Conservation (phyloP, 345 rosid genomes). For the Salix udensis region DNA sequence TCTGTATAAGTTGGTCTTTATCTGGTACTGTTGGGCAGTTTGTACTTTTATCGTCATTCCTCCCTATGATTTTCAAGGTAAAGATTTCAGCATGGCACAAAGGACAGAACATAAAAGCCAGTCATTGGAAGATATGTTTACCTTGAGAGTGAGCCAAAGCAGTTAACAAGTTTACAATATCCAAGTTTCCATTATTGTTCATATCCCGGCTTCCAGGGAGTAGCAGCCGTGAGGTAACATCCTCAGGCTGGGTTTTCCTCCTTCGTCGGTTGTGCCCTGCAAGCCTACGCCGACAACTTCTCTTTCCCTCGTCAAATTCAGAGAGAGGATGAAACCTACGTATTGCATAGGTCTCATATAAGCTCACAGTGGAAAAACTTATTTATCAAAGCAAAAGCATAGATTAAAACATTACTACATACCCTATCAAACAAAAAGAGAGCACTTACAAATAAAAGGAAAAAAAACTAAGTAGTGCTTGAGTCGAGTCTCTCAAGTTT, state of each 20-base stretch:
- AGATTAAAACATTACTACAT: background rate
- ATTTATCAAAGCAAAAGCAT: background rate
- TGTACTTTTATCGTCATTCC: constrained; percentile 39
- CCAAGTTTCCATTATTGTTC: constrained; percentile 39
- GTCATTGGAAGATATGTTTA: constrained; percentile 13
- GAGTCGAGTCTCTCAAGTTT: background rate
- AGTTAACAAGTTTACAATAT: constrained; percentile 65
- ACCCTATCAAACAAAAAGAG: background rate
- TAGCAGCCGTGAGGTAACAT: constrained; percentile 49
- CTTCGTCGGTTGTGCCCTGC: constrained; percentile 79
- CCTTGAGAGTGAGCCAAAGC: constrained; percentile 71
- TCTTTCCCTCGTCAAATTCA: constrained; percentile 83
- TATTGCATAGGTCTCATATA: background rate
- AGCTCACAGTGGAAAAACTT: background rate
- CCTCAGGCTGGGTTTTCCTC: constrained; percentile 78
- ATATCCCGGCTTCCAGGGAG: constrained; percentile 44
- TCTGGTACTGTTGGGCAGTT: constrained; percentile 41
- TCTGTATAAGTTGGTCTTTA: constrained; percentile 67
- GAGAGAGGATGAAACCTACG: constrained; percentile 74
- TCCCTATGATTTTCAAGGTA: constrained; percentile 40
- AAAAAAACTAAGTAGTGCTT: background rate
- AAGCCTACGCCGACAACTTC: constrained; percentile 86
- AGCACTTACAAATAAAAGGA: background rate
- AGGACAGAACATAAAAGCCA: background rate
- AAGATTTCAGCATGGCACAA: constrained; percentile 15